Conservation (phyloP, 257 asterid species). For the Penstemon barbatus region DNA sequence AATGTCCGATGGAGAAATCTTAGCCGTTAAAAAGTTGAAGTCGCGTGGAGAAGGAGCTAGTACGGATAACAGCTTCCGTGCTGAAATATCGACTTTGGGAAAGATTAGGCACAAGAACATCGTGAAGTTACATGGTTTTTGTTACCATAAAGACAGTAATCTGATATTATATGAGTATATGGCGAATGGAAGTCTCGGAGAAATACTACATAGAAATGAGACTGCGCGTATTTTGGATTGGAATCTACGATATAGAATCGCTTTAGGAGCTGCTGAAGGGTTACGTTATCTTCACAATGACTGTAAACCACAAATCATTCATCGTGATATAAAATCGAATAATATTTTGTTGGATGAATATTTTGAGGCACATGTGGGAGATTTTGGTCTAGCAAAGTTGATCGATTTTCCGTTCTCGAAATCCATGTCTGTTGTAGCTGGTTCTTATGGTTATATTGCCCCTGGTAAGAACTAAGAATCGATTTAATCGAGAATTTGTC, state of each 20-base stretch:
- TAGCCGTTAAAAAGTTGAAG: constrained; percentile 77
- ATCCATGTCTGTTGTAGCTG: constrained; percentile 95
- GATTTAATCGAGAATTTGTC: background rate
- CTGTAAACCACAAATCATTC: constrained; percentile 83
- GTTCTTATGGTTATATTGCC: constrained; percentile 93
- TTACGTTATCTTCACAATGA: constrained; percentile 76
- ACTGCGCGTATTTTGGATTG: constrained; percentile 51
- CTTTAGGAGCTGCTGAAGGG: constrained; percentile 89
- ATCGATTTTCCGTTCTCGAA: constrained; percentile 70
- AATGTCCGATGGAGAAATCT: constrained; percentile 60
- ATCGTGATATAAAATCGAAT: constrained; percentile 84
- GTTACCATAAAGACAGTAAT: constrained; percentile 74
- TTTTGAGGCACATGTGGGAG: constrained; percentile 84
- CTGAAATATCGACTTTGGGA: constrained; percentile 88
- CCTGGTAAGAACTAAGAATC: constrained; percentile 57
- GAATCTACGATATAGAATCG: constrained; percentile 68
- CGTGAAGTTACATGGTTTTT: constrained; percentile 69
- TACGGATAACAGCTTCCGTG: constrained; percentile 68
- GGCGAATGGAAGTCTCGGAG: constrained; percentile 88
- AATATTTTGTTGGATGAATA: constrained; percentile 75
- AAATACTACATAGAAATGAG: constrained; percentile 54
- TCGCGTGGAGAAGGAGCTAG: constrained; percentile 59
- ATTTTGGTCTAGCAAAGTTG: constrained; percentile 87
- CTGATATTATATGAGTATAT: constrained; percentile 76
- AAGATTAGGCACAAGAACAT: constrained; percentile 78